Evolutionary conservation across 75 land plant species (phyloP), one percentile per base, ranked within the genome.

Genomic region (Gnetum montanum): DNA sequence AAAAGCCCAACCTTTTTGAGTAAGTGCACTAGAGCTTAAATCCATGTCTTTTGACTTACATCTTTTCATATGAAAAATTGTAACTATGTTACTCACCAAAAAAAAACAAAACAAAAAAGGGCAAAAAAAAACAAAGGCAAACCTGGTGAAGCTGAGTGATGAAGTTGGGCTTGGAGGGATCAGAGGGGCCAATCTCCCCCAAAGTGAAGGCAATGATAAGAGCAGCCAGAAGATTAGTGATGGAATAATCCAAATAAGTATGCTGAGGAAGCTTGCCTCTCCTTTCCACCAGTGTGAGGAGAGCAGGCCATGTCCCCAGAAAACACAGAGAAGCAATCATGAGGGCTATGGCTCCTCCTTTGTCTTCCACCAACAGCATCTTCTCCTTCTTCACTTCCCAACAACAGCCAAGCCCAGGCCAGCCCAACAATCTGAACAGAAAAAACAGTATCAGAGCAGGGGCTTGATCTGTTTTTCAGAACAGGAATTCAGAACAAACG

Each of bases 291-390:
- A 85, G 72, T 13, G 87, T 90, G 69, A 94, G 15, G 31, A 89
- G 33, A 24, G 98, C 96, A 53, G 98, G 98, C 98, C 98, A 94
- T 54, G 98, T 94, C 10, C 98, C 98, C 78, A 94, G 71, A 43
- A 94, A 90, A 44, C 73, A 66, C 10, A 94, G 80, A n/a, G 98
- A 69, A 6, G 79, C 75, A 30, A 94, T 52, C 98, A 94, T 94
- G 63, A 91, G 68, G n/a, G 77, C 98, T 57, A 94, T 89, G 51
- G 98, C 98, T 13, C 91, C 88, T 41, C 82, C 96, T 63, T 90
- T 94, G 62, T 84, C 86, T 61, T 83, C 77, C 43, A 94, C 81
- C 54, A 89, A 0, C 7, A 8, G 12, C 38, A 36, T 36, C 12
- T 0, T 1, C n/a, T n/a, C n/a, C n/a, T n/a, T n/a, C n/a, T n/a